Percentiles rank a stretch among this genome's conserved stretches.
Evolutionary conservation across 148 eudicot species (phyloP).

Genomic region (Arctostaphylos glauca): DNA sequence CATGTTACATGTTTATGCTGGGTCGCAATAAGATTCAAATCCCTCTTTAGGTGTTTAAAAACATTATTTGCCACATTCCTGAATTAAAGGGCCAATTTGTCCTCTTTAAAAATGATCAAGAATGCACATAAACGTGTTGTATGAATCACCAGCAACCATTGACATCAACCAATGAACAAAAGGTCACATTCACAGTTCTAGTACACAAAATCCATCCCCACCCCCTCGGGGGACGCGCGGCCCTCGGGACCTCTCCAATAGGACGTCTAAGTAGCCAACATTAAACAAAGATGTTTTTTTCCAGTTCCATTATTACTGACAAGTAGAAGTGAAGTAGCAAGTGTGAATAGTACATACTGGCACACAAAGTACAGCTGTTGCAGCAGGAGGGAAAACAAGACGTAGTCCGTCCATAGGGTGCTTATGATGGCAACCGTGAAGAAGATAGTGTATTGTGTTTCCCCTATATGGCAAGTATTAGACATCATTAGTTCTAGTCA

Average conservation of each 20-base stretch:
- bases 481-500: not conserved
- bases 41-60: not conserved
- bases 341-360: constrained; percentile 50
- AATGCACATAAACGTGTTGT: not conserved
- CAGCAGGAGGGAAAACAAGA: constrained; percentile 95
- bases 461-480: constrained; percentile 32
- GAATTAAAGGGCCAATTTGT: not conserved
- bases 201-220: not conserved
- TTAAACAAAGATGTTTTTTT: not conserved
- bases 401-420: constrained; percentile 96
- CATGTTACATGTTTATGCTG: not conserved
- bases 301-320: not conserved
- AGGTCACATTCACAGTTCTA: not conserved
- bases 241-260: no score
- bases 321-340: not conserved
- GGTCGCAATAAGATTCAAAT: not conserved
- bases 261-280: not conserved
- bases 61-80: not conserved
- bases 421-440: constrained; percentile 98
- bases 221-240: no score
- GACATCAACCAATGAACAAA: not conserved
- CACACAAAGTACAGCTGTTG: constrained; percentile 63
- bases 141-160: not conserved
- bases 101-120: not conserved
- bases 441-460: constrained; percentile 83